Conservation (phyloP, 2,329 filamentous ascomycete species). For the Pseudocercospora fijiensis region DNA sequence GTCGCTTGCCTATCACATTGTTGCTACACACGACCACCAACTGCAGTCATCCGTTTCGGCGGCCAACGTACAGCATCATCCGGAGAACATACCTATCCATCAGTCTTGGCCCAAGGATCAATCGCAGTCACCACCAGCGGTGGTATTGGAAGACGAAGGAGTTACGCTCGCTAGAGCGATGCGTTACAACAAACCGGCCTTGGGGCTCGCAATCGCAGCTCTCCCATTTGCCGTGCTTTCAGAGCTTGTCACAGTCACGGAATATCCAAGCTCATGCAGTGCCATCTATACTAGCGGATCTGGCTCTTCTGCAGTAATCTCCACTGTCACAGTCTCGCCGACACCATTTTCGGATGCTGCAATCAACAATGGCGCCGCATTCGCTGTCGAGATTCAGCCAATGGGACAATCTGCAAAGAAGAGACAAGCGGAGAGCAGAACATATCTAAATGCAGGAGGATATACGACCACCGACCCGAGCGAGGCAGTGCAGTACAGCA, state of each 20-base stretch:
- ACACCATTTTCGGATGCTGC: constrained; percentile 31
- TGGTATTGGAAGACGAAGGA: background rate
- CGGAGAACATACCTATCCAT: background rate
- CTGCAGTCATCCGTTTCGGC: constrained; percentile 18
- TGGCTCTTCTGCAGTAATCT: constrained; percentile 30
- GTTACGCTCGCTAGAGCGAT: constrained; percentile 9
- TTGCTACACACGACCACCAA: constrained; percentile 14
- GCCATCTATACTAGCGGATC: constrained; percentile 27
- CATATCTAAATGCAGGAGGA: constrained; percentile 36
- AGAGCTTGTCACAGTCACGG: constrained; percentile 32
- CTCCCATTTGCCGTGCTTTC: constrained; percentile 20
- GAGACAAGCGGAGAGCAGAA: constrained; percentile 27
- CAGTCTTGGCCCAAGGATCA: background rate
- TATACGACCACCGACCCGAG: constrained; percentile 37
- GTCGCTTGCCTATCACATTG: constrained; percentile 8
- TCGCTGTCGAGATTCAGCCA: constrained; percentile 34
- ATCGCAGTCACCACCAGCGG: background rate
- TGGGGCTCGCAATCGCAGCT: constrained; percentile 17
- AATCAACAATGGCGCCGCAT: constrained; percentile 36
- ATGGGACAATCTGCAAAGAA: constrained; percentile 17
- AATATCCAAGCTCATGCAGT: constrained; percentile 32
- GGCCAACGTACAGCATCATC: background rate
- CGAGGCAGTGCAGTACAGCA: constrained; percentile 35
- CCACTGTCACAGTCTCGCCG: constrained; percentile 32
- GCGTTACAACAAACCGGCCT: constrained; percentile 15